phyloP scores from a whole-genome alignment of 2,329 filamentous ascomycete genomes.

The Clarireedia hainanense region DNA sequence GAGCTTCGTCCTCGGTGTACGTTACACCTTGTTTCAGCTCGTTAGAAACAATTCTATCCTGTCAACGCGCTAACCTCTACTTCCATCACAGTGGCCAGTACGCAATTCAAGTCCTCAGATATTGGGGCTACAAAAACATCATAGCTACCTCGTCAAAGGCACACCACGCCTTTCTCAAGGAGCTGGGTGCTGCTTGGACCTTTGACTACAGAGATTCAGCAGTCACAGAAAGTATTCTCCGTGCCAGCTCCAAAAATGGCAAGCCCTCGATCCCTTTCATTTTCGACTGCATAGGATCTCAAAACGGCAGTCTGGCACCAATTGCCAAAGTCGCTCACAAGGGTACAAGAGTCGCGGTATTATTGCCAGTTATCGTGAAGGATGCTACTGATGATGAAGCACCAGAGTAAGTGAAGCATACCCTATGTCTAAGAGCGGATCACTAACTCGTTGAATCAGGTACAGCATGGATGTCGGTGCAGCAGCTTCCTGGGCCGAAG shows the following conservation, averaged over 20 bases:
- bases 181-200: not conserved
- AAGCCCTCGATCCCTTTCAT: constrained; percentile 35
- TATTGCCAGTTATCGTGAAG: constrained; percentile 51
- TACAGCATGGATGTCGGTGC: constrained; percentile 43
- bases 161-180: constrained; percentile 27
- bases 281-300: constrained; percentile 48
- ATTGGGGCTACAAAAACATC: constrained; percentile 46
- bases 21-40: not conserved
- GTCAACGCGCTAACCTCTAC: not conserved
- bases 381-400: constrained; percentile 40
- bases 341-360: constrained; percentile 46
- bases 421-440: not conserved
- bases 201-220: constrained; percentile 28
- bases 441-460: not conserved
- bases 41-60: not conserved
- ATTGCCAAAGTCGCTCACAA: constrained; percentile 42
- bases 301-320: constrained; percentile 39
- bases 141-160: constrained; percentile 23
- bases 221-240: constrained; percentile 19
- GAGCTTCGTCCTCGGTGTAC: not conserved
- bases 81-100: constrained; percentile 17
- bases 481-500: constrained; percentile 41
- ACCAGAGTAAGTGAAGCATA: constrained; percentile 35
- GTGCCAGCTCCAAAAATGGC: constrained; percentile 6
- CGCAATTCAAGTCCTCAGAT: constrained; percentile 36